A percentile compares a stretch with the other conserved stretches of the same genome.
These are phyloP conservation scores for Nemania abortiva DNA, from an alignment of 2,329 filamentous ascomycete species.

Conservation along the genomic window DNA sequence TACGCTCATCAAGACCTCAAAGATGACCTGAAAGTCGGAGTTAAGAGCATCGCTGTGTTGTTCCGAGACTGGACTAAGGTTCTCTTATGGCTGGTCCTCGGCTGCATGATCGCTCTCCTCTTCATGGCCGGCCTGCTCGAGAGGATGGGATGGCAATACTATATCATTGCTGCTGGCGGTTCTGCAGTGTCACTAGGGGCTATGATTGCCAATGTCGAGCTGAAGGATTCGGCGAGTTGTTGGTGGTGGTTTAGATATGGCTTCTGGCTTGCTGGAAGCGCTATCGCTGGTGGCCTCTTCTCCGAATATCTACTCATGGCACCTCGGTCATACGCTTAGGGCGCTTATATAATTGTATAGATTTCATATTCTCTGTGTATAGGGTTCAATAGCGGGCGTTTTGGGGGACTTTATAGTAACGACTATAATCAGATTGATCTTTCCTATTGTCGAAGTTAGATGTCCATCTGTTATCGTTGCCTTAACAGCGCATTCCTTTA, in stretches of 20 bases:
- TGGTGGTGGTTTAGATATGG: constrained; percentile 52
- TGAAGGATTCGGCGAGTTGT: constrained; percentile 48
- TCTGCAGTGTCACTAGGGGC: constrained; percentile 44
- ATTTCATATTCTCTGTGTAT: background rate
- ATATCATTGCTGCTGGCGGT: constrained; percentile 44
- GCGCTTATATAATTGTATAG: constrained; percentile 51
- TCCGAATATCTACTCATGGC: constrained; percentile 36
- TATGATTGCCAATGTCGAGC: constrained; percentile 49
- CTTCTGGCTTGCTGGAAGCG: constrained; percentile 50
- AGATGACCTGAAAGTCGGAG: constrained; percentile 51
- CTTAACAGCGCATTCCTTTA: background rate
- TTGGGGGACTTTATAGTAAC: constrained; percentile 1
- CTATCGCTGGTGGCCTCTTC: constrained; percentile 47
- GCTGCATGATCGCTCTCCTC: constrained; percentile 44
- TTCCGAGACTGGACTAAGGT: constrained; percentile 47
- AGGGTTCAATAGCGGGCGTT: constrained; percentile 17
- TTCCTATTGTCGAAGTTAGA: background rate
- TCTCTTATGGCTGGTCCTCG: constrained; percentile 42
- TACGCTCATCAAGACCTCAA: constrained; percentile 53
- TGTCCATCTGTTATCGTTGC: background rate
- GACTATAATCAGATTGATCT: constrained; percentile 16
- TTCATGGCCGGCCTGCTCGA: constrained; percentile 39
- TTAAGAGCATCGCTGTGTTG: constrained; percentile 53
- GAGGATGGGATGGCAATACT: constrained; percentile 42
- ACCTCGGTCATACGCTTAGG: constrained; percentile 47